These are phyloP conservation scores for Floccularia luteovirens DNA, from an alignment of 768 basidiomycete species.

Conservation along the genomic window DNA sequence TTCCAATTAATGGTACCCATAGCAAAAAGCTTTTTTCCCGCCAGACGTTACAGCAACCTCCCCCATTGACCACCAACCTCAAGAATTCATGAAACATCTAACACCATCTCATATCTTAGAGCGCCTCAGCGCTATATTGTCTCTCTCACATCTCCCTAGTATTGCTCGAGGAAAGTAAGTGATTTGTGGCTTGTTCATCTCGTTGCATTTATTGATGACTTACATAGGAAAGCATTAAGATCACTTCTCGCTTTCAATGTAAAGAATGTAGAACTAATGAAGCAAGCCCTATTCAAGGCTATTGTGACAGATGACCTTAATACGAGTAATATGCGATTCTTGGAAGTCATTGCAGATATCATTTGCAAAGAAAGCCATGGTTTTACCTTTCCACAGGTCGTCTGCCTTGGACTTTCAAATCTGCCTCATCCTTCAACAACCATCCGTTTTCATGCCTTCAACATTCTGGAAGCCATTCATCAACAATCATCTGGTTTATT, in stretches of 20 bases:
- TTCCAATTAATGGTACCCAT: conserved; percentile 6
- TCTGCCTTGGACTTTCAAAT: conserved; percentile 78
- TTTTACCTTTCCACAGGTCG: conserved; percentile 68
- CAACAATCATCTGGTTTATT: conserved; percentile 60
- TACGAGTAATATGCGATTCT: conserved; percentile 59
- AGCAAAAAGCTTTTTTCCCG: conserved; percentile 79
- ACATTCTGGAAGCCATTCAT: conserved; percentile 68
- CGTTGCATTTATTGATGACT: conserved; percentile 5
- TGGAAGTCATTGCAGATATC: conserved; percentile 71
- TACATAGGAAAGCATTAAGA: conserved; percentile 64
- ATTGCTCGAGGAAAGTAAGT: conserved; percentile 62
- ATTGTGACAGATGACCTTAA: conserved; percentile 46
- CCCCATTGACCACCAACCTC: conserved; percentile 48
- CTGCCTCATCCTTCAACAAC: conserved; percentile 62
- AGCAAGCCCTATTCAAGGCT: conserved; percentile 61
- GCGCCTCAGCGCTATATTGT: conserved; percentile 61
- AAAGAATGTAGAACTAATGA: conserved; percentile 45
- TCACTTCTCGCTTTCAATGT: conserved; percentile 56
- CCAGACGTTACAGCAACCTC: conserved; percentile 51
- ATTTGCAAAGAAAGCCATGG: conserved; percentile 50
- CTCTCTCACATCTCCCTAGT: conserved; percentile 42
- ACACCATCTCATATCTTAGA: conserved; percentile 49
- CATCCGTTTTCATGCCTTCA: conserved; percentile 71
- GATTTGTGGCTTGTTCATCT: neutral
- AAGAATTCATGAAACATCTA: conserved; percentile 48